phyloP scores from a whole-genome alignment of 306 rosid genomes.

The Inga leiocalycina region DNA sequence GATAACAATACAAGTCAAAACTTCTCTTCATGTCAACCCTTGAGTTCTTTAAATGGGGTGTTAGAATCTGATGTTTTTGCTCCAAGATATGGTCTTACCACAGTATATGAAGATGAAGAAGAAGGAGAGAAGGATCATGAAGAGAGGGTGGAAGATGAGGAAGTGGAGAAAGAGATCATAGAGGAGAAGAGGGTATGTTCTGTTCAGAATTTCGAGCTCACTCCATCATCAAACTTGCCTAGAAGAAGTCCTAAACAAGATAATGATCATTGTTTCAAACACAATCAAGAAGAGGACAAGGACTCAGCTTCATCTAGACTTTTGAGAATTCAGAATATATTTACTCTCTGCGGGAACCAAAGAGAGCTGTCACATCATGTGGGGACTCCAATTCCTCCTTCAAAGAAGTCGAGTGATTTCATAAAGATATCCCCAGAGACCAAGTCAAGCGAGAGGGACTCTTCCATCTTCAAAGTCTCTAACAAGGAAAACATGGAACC shows the following conservation, averaged over 20 bases:
- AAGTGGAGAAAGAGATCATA: conserved; percentile 80
- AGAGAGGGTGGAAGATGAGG: conserved; percentile 60
- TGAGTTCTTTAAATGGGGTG: conserved; percentile 35
- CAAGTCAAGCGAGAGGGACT: conserved; percentile 42
- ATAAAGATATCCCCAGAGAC: conserved; percentile 37
- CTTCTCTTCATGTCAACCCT: conserved; percentile 37
- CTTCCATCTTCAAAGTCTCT: conserved; percentile 32
- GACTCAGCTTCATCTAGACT: conserved; percentile 51
- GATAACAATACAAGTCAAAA: conserved; percentile 41
- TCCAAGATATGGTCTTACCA: conserved; percentile 65
- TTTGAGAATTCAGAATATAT: conserved; percentile 78
- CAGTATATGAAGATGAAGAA: conserved; percentile 77
- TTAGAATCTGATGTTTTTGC: conserved; percentile 45
- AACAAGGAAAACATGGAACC: conserved; percentile 55
- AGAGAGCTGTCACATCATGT: conserved; percentile 77
- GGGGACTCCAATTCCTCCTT: conserved; percentile 47
- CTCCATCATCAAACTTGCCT: conserved; percentile 27
- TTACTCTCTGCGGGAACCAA: conserved; percentile 91
- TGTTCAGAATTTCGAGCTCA: conserved; percentile 38
- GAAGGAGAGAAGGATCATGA: conserved; percentile 52
- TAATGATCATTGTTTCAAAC: conserved; percentile 41
- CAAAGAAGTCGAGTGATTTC: conserved; percentile 41
- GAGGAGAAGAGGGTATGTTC: conserved; percentile 83
- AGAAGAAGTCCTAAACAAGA: conserved; percentile 49
- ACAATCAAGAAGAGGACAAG: conserved; percentile 51